These are phyloP conservation scores for Picea sitchensis DNA, from an alignment of 75 land plant species.

Conservation along the genomic window DNA sequence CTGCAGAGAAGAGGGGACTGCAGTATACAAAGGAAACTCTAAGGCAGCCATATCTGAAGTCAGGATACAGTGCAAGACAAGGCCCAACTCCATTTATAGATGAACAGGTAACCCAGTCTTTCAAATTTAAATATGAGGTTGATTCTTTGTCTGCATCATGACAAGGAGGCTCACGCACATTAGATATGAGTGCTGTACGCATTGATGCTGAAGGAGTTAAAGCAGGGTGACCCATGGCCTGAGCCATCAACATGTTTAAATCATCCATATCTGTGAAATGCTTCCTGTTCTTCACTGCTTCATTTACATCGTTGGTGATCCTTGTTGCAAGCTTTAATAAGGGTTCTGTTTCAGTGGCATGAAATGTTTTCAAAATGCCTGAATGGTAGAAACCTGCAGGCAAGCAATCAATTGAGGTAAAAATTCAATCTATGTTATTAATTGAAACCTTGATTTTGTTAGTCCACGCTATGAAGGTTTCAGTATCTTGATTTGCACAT, in stretches of 20 bases:
- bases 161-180: slow-evolving; percentile 5
- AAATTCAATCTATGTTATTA: background rate
- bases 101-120: slow-evolving; percentile 28
- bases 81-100: slow-evolving; percentile 39
- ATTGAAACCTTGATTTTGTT: background rate
- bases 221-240: slow-evolving; percentile 25
- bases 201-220: slow-evolving; percentile 25
- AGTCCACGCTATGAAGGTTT: no score
- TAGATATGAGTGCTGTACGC: slow-evolving; percentile 21
- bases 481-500: no score
- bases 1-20: slow-evolving; percentile 20
- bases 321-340: slow-evolving; percentile 32
- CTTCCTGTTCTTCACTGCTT: slow-evolving; percentile 24
- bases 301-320: slow-evolving; percentile 22
- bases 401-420: background rate
- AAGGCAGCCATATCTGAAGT: slow-evolving; percentile 22
- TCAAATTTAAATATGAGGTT: slow-evolving; percentile 12
- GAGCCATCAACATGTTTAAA: slow-evolving; percentile 29
- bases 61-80: slow-evolving; percentile 31
- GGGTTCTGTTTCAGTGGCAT: slow-evolving; percentile 13
- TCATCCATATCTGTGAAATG: slow-evolving; percentile 50
- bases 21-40: slow-evolving; percentile 24
- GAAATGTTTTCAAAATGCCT: slow-evolving; percentile 26
- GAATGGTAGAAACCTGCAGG: slow-evolving; percentile 31
- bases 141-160: slow-evolving; percentile 17